Percentiles rank a stretch among this genome's conserved stretches.
These are phyloP conservation scores for Dothideomycetes sp. DNA, from an alignment of 2,329 filamentous ascomycete species.

Conservation along the genomic window DNA sequence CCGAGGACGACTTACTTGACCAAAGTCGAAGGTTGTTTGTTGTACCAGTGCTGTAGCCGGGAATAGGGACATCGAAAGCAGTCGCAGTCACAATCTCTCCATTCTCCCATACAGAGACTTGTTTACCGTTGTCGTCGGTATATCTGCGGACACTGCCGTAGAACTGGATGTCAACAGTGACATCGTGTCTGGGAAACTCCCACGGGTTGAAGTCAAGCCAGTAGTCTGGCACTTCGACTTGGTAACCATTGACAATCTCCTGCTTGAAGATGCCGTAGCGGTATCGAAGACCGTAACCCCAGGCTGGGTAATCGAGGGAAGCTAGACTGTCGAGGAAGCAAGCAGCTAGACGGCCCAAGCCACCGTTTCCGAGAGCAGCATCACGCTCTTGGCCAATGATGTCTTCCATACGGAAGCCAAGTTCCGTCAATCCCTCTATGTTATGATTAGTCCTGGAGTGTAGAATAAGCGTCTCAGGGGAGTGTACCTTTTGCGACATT, in stretches of 20 bases:
- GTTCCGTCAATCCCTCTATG: constrained; percentile 69
- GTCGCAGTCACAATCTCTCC: constrained; percentile 87
- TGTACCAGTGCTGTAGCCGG: constrained; percentile 77
- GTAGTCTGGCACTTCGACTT: constrained; percentile 96
- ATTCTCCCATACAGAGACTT: constrained; percentile 70
- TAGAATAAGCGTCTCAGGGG: constrained; percentile 2
- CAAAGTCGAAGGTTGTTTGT: constrained; percentile 96
- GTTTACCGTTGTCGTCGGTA: constrained; percentile 65
- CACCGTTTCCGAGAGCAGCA: constrained; percentile 90
- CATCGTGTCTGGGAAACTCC: constrained; percentile 94
- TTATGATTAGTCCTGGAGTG: constrained; percentile 11
- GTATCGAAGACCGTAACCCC: constrained; percentile 94
- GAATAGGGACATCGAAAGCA: constrained; percentile 79
- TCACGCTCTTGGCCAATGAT: constrained; percentile 92
- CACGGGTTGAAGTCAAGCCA: constrained; percentile 99
- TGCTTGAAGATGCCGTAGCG: constrained; percentile 96
- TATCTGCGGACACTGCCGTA: constrained; percentile 73
- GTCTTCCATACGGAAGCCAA: constrained; percentile 95
- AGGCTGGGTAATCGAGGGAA: constrained; percentile 87
- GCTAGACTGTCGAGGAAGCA: constrained; percentile 96
- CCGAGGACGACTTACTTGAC: constrained; percentile 94
- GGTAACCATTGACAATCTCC: constrained; percentile 95
- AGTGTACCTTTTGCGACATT: constrained; percentile 63
- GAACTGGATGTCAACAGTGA: constrained; percentile 95
- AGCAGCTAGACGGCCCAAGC: constrained; percentile 84